Evolutionary conservation across 176 grass and related monocot species (phyloP).

Genomic region (Oryza coarctata): DNA sequence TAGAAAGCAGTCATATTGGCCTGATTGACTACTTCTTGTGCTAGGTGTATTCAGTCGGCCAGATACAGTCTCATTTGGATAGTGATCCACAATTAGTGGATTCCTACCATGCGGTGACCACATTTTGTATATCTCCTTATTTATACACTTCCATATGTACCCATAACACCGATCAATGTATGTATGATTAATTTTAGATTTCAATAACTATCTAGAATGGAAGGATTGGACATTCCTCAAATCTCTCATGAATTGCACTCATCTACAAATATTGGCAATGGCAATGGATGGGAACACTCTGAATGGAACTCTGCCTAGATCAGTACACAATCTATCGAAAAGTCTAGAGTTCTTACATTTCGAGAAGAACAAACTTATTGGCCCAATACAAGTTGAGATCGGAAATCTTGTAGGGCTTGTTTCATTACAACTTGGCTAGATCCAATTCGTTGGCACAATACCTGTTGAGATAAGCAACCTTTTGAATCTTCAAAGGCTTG

Average conservation of each 20-base stretch:
- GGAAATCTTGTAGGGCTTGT: not conserved
- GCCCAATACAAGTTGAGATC: slow-evolving; percentile 30
- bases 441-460: too few relatives aligned
- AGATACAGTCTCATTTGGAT: too few relatives aligned
- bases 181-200: too few relatives aligned
- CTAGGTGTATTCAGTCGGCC: too few relatives aligned
- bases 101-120: too few relatives aligned
- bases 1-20: too few relatives aligned
- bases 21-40: too few relatives aligned
- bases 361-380: not conserved
- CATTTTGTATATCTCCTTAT: too few relatives aligned
- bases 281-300: not conserved
- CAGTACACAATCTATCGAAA: slow-evolving; percentile 28
- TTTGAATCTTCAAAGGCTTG: slow-evolving; percentile 16
- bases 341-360: not conserved
- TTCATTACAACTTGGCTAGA: not conserved
- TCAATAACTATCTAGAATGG: not conserved
- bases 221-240: not conserved
- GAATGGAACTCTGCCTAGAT: slow-evolving; percentile 28
- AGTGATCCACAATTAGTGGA: too few relatives aligned
- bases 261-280: not conserved
- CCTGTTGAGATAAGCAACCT: not conserved
- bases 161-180: too few relatives aligned
- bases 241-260: slow-evolving; percentile 3
- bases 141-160: too few relatives aligned